A percentile compares a stretch with the other conserved stretches of the same genome.
phyloP scores from a whole-genome alignment of 2,329 filamentous ascomycete species.

The Fusarium sp. region DNA sequence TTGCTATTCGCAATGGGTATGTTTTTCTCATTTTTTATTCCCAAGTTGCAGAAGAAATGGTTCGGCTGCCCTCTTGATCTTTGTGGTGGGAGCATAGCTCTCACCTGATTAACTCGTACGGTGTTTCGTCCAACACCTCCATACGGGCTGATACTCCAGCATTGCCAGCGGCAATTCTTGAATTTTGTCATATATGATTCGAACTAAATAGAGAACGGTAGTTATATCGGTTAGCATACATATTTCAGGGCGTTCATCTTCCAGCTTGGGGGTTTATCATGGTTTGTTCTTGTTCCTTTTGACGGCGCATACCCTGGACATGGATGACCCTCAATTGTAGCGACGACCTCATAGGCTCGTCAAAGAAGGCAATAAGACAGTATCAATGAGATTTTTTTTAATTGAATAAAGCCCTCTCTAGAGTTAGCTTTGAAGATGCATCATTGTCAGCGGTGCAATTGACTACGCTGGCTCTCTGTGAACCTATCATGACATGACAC shows the following conservation, averaged over 20 bases:
- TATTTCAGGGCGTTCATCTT: background rate
- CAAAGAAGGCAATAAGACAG: background rate
- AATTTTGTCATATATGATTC: background rate
- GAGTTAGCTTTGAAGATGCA: fast-evolving
- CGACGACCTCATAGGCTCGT: background rate
- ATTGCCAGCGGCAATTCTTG: background rate
- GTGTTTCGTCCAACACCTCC: background rate
- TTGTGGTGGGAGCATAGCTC: background rate
- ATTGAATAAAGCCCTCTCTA: background rate
- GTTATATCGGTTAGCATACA: background rate
- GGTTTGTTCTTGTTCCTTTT: background rate
- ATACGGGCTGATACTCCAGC: background rate
- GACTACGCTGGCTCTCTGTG: background rate
- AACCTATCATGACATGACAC: background rate
- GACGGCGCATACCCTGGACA: background rate
- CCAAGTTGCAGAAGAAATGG: background rate
- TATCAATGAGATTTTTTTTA: background rate
- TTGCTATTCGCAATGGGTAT: background rate
- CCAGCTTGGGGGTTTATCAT: no score
- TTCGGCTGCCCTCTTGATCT: background rate
- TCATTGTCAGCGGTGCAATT: background rate
- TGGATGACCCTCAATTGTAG: background rate
- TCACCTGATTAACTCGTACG: background rate
- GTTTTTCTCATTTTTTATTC: background rate
- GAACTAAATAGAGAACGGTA: background rate